A percentile compares a stretch with the other conserved stretches of the same genome.
Evolutionary conservation across 1,139 yeast genomes (phyloP).

Genomic region (Debaryomyces nepalensis): DNA sequence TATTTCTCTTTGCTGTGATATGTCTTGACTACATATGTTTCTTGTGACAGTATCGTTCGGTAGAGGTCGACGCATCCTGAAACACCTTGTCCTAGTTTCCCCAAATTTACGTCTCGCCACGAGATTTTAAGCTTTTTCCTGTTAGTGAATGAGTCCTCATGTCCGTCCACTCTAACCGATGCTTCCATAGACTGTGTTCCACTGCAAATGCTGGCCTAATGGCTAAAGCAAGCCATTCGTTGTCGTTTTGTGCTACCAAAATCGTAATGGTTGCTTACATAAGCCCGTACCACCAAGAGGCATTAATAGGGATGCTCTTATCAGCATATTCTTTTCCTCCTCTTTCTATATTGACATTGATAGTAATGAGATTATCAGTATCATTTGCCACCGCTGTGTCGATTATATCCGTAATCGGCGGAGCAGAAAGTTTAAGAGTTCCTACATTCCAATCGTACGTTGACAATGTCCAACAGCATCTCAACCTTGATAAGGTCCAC

Average conservation of each 20-base stretch:
- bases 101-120: constrained; percentile 11
- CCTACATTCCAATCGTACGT: constrained; percentile 29
- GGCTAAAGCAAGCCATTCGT: constrained; percentile 3
- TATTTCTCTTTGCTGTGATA: constrained; percentile 40
- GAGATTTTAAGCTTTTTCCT: constrained; percentile 7
- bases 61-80: constrained; percentile 48
- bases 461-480: constrained; percentile 32
- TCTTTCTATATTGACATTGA: constrained; percentile 3
- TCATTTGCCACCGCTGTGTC: constrained; percentile 28
- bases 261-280: not conserved
- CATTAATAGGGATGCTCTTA: constrained; percentile 5
- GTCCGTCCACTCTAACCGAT: not conserved
- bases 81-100: constrained; percentile 40
- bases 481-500: constrained; percentile 24
- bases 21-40: constrained; percentile 44
- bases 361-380: constrained; percentile 35
- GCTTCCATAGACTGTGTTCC: constrained; percentile 1
- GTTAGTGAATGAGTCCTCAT: not conserved
- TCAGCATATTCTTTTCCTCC: not conserved
- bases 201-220: not conserved
- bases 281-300: not conserved
- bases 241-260: constrained; percentile 2
- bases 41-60: constrained; percentile 20
- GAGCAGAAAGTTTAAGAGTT: constrained; percentile 36
- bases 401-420: constrained; percentile 28